Evolutionary conservation across 768 basidiomycete genomes (phyloP).

Genomic region (Amanita pallidorosea): DNA sequence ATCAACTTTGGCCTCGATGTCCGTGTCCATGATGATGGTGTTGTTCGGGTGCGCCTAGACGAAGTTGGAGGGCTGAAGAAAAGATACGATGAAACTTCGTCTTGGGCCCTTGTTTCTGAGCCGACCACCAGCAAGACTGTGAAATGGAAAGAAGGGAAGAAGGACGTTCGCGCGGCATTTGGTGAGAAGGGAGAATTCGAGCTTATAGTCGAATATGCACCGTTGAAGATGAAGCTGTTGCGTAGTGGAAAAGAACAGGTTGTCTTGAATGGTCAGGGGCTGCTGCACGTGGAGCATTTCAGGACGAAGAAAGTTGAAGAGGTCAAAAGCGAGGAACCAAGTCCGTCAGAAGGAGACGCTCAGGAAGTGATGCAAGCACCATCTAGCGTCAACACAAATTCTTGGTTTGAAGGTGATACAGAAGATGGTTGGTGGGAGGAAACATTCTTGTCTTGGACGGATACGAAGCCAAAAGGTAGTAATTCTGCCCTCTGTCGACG

Average conservation of each 20-base stretch:
- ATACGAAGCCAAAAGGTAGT: conserved; percentile 91
- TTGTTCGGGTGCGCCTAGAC: conserved; percentile 89
- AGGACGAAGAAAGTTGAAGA: conserved; percentile 46
- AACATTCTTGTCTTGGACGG: conserved; percentile 76
- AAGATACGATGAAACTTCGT: conserved; percentile 86
- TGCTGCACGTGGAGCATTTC: conserved; percentile 99
- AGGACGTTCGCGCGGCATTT: conserved; percentile 52
- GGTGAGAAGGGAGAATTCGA: conserved; percentile 54
- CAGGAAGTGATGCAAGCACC: conserved; percentile 2
- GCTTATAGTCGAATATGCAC: conserved; percentile 62
- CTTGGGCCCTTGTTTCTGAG: conserved; percentile 76
- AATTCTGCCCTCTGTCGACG: not conserved
- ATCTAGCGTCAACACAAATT: not conserved
- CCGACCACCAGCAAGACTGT: conserved; percentile 52
- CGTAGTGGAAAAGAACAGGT: conserved; percentile 75
- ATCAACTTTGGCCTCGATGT: conserved; percentile 76
- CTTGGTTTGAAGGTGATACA: conserved; percentile 58
- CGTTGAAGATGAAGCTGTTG: conserved; percentile 63
- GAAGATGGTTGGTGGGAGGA: conserved; percentile 91
- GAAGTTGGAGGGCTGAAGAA: conserved; percentile 70
- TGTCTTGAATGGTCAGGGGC: conserved; percentile 78
- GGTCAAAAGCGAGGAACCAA: conserved; percentile 30
- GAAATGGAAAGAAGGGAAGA: conserved; percentile 57
- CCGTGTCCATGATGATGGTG: conserved; percentile 78
- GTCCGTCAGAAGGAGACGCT: not conserved